Evolutionary conservation across 108 stramenopile genomes (phyloP).

Genomic region (Stephanodiscus triporus): DNA sequence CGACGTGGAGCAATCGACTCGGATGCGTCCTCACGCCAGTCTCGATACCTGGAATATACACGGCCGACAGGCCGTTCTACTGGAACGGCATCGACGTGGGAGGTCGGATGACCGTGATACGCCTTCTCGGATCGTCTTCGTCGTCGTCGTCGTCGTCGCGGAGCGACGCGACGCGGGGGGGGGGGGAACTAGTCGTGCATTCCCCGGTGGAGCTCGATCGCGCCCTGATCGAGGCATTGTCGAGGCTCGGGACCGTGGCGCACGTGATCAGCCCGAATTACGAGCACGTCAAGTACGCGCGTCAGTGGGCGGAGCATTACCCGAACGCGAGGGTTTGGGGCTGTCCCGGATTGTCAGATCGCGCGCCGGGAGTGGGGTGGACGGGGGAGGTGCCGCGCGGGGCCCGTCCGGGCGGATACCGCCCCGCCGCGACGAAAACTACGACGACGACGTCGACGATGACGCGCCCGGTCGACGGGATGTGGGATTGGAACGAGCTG

Average conservation of each 20-base stretch:
- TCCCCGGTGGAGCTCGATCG: conserved; percentile 71
- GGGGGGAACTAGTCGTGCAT: conserved; percentile 62
- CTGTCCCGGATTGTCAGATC: conserved; percentile 75
- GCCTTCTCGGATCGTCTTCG: conserved; percentile 43
- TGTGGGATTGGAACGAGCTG: conserved; percentile 73
- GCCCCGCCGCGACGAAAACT: not conserved
- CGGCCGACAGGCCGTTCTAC: conserved; percentile 78
- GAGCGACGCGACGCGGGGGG: not conserved
- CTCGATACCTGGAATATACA: conserved; percentile 61
- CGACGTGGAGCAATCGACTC: conserved; percentile 56
- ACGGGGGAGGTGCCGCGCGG: conserved; percentile 67
- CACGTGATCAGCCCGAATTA: conserved; percentile 86
- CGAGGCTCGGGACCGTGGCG: conserved; percentile 65
- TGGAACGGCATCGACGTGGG: conserved; percentile 90
- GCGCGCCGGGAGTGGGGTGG: conserved; percentile 61
- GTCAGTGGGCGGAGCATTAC: conserved; percentile 64
- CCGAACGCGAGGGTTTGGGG: conserved; percentile 78
- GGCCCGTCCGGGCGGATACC: conserved; percentile 49
- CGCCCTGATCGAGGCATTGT: conserved; percentile 51
- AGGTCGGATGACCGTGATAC: conserved; percentile 81
- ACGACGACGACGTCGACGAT: not conserved
- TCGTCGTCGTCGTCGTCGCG: conserved; percentile 9
- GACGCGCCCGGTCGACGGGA: not conserved
- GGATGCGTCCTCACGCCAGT: conserved; percentile 75
- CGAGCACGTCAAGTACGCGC: conserved; percentile 84